Percentiles rank a stretch among this genome's conserved stretches.
Evolutionary conservation across 306 rosid genomes (phyloP).

Genomic region (Pachyrhizus erosus): DNA sequence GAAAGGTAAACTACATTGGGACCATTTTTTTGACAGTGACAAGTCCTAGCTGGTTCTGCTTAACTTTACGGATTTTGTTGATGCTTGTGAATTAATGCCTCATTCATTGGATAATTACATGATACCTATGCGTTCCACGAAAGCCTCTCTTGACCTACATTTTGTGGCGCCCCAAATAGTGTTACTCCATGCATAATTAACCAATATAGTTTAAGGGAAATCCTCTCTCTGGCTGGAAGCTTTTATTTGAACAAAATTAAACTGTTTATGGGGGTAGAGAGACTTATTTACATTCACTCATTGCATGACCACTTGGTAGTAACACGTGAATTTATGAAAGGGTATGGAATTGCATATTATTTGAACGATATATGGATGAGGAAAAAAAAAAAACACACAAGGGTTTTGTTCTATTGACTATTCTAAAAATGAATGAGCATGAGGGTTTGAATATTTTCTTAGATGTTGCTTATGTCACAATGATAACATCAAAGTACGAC

Average conservation of each 20-base stretch:
- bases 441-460: conserved; percentile 36
- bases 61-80: conserved; percentile 25
- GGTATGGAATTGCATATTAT: neutral
- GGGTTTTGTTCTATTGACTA: neutral
- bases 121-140: conserved; percentile 37
- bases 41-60: conserved; percentile 1
- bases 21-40: conserved; percentile 17
- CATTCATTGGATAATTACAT: conserved; percentile 43
- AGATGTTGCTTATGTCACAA: conserved; percentile 22
- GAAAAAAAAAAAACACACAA: neutral
- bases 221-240: neutral
- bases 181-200: conserved; percentile 2
- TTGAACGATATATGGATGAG: neutral
- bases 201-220: neutral
- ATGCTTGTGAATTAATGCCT: conserved; percentile 27
- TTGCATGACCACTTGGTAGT: neutral
- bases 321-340: neutral
- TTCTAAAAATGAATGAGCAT: conserved; percentile 1
- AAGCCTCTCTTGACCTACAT: conserved; percentile 30
- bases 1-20: conserved; percentile 39
- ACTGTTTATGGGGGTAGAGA: neutral
- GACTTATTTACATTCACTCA: neutral
- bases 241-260: neutral
- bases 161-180: conserved; percentile 32
- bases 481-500: conserved; percentile 14